A percentile compares a stretch with the other conserved stretches of the same genome.
These are phyloP conservation scores for Amanita polypyramis DNA, from an alignment of 768 basidiomycete genomes.

Conservation along the genomic window DNA sequence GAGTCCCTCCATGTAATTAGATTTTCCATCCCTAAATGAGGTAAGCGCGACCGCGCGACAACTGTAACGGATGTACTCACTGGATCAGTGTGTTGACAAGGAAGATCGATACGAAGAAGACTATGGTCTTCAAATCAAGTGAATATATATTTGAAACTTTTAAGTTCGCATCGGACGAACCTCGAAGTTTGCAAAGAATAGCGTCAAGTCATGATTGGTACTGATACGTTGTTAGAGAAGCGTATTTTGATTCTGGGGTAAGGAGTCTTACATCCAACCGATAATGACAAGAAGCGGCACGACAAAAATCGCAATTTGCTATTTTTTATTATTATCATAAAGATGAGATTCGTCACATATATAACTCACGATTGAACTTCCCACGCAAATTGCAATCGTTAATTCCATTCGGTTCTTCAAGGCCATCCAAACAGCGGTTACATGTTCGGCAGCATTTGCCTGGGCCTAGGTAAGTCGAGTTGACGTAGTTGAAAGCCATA, in stretches of 20 bases:
- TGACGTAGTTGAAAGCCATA: constrained; percentile 8
- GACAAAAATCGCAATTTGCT: constrained; percentile 85
- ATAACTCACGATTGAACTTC: constrained; percentile 64
- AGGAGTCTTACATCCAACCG: constrained; percentile 65
- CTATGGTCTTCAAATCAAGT: constrained; percentile 47
- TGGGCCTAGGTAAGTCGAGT: constrained; percentile 15
- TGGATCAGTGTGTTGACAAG: constrained; percentile 79
- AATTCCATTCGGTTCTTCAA: constrained; percentile 54
- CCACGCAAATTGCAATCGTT: constrained; percentile 73
- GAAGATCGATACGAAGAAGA: constrained; percentile 79
- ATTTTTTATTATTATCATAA: neutral
- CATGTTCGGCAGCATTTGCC: constrained; percentile 83
- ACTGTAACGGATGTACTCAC: constrained; percentile 24
- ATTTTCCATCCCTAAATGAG: constrained; percentile 61
- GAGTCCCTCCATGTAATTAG: constrained; percentile 89
- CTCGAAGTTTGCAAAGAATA: constrained; percentile 85
- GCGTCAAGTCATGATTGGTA: constrained; percentile 58
- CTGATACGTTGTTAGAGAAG: constrained; percentile 20
- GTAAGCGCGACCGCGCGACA: neutral
- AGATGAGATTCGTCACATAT: neutral
- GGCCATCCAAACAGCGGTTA: constrained; percentile 83
- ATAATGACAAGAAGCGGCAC: constrained; percentile 82
- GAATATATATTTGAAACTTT: neutral
- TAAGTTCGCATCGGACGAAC: constrained; percentile 20
- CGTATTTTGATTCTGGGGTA: constrained; percentile 9